Percentiles rank a stretch among this genome's conserved stretches.
Evolutionary conservation across 768 basidiomycete genomes (phyloP).

Genomic region (Mycena rosella): DNA sequence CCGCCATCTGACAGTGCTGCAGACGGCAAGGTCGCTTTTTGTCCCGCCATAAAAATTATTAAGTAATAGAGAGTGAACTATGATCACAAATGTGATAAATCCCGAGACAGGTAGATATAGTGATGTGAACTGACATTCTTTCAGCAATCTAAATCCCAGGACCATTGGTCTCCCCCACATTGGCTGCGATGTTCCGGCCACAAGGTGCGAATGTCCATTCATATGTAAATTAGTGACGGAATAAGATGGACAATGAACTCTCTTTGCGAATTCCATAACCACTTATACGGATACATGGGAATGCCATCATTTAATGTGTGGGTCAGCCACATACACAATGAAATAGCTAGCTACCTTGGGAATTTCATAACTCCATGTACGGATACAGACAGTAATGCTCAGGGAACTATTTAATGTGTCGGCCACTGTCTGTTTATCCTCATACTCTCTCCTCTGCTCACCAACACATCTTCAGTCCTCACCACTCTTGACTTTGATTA

Average conservation of each 20-base stretch:
- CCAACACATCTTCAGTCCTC: constrained; percentile 1
- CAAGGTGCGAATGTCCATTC: background rate
- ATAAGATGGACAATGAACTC: constrained; percentile 4
- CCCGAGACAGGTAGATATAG: background rate
- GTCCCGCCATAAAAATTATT: too few relatives aligned
- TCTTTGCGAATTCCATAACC: constrained; percentile 12
- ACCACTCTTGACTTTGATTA: background rate
- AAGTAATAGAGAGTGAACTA: too few relatives aligned
- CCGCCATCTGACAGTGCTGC: too few relatives aligned
- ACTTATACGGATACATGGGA: constrained; percentile 7
- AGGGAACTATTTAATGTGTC: constrained; percentile 10
- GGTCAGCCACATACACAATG: too few relatives aligned
- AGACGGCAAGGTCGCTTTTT: too few relatives aligned
- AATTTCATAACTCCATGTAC: constrained; percentile 9
- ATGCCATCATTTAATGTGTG: background rate
- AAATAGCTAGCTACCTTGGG: background rate
- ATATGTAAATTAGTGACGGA: constrained; percentile 3
- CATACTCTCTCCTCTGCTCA: background rate
- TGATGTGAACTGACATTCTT: background rate
- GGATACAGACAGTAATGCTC: background rate
- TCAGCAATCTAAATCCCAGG: background rate
- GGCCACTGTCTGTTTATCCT: background rate
- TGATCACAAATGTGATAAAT: constrained; percentile 6
- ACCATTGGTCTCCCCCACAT: background rate
- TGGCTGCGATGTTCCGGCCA: background rate